Evolutionary conservation across 345 rosid species (phyloP).

Genomic region (Brassica rapa): DNA sequence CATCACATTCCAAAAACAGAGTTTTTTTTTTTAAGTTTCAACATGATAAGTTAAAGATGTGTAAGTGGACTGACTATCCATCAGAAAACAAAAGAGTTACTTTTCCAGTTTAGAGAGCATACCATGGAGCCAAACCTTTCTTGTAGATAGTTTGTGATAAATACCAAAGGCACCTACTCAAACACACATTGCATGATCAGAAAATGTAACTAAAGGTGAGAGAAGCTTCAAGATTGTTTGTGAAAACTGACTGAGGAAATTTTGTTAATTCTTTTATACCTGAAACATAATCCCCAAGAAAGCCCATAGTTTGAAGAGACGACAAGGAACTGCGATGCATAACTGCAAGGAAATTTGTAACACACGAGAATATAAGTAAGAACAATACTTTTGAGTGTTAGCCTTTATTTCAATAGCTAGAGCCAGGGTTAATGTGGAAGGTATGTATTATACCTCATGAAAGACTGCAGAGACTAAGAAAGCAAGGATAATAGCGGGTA

Average conservation of each 20-base stretch:
- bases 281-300: slow-evolving; percentile 94
- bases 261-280: slow-evolving; percentile 44
- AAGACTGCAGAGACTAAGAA: slow-evolving; percentile 90
- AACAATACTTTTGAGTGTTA: neutral
- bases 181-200: slow-evolving; percentile 13
- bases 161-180: slow-evolving; percentile 83
- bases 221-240: neutral
- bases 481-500: slow-evolving; percentile 63
- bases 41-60: neutral
- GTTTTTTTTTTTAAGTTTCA: neutral
- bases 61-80: neutral
- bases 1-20: slow-evolving; percentile 30
- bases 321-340: slow-evolving; percentile 97
- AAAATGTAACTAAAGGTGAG: slow-evolving; percentile 5
- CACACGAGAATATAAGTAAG: neutral
- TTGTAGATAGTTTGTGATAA: slow-evolving; percentile 75
- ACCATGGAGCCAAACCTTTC: slow-evolving; percentile 83
- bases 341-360: slow-evolving; percentile 49
- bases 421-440: neutral
- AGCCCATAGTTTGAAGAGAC: slow-evolving; percentile 91
- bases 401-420: neutral
- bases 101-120: slow-evolving; percentile 31
- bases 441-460: slow-evolving; percentile 72
- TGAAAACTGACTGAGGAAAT: neutral
- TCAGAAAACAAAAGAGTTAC: neutral